Conservation (phyloP, 2,329 filamentous ascomycete species). For the Colletotrichum sp. region DNA sequence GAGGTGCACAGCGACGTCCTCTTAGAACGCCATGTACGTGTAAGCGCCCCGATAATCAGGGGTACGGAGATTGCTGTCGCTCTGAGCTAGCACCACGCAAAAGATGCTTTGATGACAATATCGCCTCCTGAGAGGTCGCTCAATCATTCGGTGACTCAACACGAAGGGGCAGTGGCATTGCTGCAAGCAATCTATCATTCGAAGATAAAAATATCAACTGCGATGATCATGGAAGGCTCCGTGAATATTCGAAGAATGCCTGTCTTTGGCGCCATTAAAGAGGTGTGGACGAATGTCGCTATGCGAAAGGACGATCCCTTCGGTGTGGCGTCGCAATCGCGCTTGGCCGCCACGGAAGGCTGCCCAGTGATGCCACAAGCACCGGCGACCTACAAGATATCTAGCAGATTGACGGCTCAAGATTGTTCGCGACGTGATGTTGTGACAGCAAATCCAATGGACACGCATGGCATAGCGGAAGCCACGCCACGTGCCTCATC, state of each 20-base stretch:
- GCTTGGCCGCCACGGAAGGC: neutral
- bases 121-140: neutral
- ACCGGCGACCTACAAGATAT: neutral
- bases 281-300: neutral
- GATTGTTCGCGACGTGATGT: neutral
- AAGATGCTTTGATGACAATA: neutral
- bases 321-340: neutral
- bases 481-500: constrained; percentile 10
- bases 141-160: neutral
- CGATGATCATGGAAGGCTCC: neutral
- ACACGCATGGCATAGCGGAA: neutral
- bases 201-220: neutral
- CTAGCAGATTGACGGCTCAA: neutral
- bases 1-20: neutral
- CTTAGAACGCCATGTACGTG: neutral
- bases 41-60: neutral
- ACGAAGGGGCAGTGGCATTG: neutral
- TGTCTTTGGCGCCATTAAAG: neutral
- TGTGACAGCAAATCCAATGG: neutral
- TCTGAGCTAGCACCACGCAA: neutral
- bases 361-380: neutral
- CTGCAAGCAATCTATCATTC: neutral
- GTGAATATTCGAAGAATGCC: neutral
- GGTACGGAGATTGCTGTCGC: constrained; percentile 1
- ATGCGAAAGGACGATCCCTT: neutral